Base-by-base conservation (phyloP, 164 flowering plant genomes). In the Taxillus chinensis region DNA sequence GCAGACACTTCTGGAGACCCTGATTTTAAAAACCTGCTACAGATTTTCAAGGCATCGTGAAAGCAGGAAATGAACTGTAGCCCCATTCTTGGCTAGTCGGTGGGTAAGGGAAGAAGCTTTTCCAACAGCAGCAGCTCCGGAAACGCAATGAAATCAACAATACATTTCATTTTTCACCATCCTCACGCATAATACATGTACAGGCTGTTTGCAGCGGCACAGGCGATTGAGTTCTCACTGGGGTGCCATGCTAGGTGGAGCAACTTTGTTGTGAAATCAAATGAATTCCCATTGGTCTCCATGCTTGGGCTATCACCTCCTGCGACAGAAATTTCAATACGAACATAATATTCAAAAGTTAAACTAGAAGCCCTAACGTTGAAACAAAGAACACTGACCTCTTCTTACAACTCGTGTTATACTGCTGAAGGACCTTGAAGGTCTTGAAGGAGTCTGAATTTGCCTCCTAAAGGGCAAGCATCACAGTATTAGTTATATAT, bases 211-310 rank as follows among this genome's bases (percentile, higher is more conserved):
- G 97, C 98, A 82, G 98, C 98, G 71, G 98, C 98, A 79, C 98
- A 93, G 45, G 98, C 98, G 45, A 92, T 80, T 37, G 98, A 77
- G 64, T 92, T 92, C 74, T 90, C 98, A 12, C 85, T 70, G 7
- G 98, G 98, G 73, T 93, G 98, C 98, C 98, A 93, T 41, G 98
- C 98, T 59, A 93, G 75, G 76, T 90, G 98, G 59, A 93, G 97
- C 82, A 93, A 75, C 72, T 93, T 93, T 39, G 97, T 83, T 3
- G 97, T 80, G 78, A 86, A 85, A 78, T 93, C 98, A 59, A 80
- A 86, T 15, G 96, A 77, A 72, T 84, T 90, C 64, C 97, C 98
- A 73, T 93, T 93, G 54, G 92, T 80, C 78, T 93, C 96, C n/a
- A 76, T 79, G 59, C 79, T 86, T 0, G 88, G 81, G 67, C 67